Base-by-base conservation (phyloP, 164 flowering plant genomes). In the Nymphaea colorata region DNA sequence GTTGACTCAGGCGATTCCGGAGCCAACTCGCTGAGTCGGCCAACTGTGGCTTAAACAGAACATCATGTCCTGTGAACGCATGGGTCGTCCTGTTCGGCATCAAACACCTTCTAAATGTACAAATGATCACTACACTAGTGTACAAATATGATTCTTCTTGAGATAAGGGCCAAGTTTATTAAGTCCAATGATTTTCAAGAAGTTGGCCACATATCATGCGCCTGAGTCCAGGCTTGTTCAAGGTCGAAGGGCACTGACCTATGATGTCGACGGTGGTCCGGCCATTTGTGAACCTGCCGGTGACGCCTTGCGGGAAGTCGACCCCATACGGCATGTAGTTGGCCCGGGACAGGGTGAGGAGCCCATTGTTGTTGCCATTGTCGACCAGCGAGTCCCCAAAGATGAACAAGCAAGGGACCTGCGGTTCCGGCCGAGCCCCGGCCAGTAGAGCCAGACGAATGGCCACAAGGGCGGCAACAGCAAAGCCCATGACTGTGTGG, bases 311-410 rank as follows among this genome's bases (percentile, higher is more conserved):
- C 0, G 93, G 85, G 59, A 88, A 90, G 64, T 93, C 96, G 53
- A 90, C 72, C 45, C 96, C 98, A 51, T 93, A 93, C 47, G 98
- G 98, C 72, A 71, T 59, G 70, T 90, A 90, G 71, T 92, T 90
- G n/a, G 98, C 93, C 61, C 93, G 79, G 3, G 91, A 84, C 68
- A 88, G 86, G 0, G 90, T 84, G 25, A 84, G 81, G 2, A 88
- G 73, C 2, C 77, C 72, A 71, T 92, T 92, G 79, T 92, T 90
- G 79, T 92, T 92, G 4, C 96, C 98, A 78, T 87, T 90, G 74
- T 92, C 98, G 3, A 92, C 96, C 59, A 92, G 64, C 0, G 98
- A 90, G 68, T 92, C 98, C 0, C 98, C 98, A 71, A 90, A 92
- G 4, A 92, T 85, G 79, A 82, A 92, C 79, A 87, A 81, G 67